Base-by-base conservation (phyloP, 257 asterid species). In the Ilex aquifolium region DNA sequence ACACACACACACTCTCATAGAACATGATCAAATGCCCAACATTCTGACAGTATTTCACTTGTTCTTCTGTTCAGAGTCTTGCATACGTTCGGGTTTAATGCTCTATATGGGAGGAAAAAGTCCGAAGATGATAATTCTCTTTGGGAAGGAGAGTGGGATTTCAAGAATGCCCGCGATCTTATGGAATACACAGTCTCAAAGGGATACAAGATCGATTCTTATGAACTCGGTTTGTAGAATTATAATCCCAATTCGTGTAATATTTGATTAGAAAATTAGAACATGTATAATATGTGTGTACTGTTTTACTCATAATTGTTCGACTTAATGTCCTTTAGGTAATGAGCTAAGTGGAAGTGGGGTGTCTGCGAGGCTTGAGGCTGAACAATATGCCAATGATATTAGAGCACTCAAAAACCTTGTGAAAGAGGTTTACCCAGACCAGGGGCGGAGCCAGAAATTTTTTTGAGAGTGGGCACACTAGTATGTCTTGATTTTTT, bases 121-220 rank as follows among this genome's bases (percentile, higher is more conserved):
- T 64, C 69, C 1, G 59, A 21, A 39, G 42, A 12, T 1, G 70
- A 63, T 31, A 29, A 62, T 16, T n/a, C 65, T 2, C 90, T 83
- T 15, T 72, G 80, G 85, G 76, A 60, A 52, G 97, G 95, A 50
- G 71, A 77, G 6, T 90, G 95, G 97, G 27, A 82, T 72, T 27
- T 82, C 0, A 61, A 48, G 64, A 90, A 90, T 56, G 95, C 95
- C 6, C 60, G 65, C 14, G 84, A 78, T 40, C 73, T 90, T 62
- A 90, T 90, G 82, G 59, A 59, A n/a, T 83, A 87, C 81, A 82
- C 90, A 2, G 71, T 74, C 53, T 44, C 58, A 0, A 82, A 80
- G 69, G 95, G 95, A 72, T 87, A 82, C 88, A 83, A 74, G 76
- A 88, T 87, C 48, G 86, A 90, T 59, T 90, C 95, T 16, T 90